phyloP scores from a whole-genome alignment of 1,284 basidiomycete species.

The Cutaneotrichosporon cavernicola region DNA sequence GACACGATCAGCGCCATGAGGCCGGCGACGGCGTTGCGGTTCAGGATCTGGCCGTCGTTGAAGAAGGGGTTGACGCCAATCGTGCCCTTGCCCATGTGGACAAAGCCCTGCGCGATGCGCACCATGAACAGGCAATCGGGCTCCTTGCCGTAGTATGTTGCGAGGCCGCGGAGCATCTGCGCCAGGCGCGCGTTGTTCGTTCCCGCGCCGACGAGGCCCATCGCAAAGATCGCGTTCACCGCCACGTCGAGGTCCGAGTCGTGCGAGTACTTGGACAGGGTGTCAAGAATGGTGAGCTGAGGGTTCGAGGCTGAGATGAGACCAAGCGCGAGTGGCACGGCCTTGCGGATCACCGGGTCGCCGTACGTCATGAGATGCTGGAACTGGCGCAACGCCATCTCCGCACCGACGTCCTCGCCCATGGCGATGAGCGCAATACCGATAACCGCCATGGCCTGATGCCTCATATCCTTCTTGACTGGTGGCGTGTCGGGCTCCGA shows the following conservation, averaged over 20 bases:
- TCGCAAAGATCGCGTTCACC: conserved; percentile 95
- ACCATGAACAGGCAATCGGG: conserved; percentile 97
- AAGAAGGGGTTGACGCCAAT: conserved; percentile 99
- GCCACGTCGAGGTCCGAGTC: conserved; percentile 96
- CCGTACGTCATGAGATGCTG: conserved; percentile 99
- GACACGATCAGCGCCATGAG: conserved; percentile 82
- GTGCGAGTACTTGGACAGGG: conserved; percentile 98
- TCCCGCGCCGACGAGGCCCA: conserved; percentile 97
- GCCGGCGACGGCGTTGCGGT: conserved; percentile 85
- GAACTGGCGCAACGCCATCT: conserved; percentile 93
- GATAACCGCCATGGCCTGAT: conserved; percentile 90
- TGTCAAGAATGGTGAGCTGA: conserved; percentile 91
- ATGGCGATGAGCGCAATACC: conserved; percentile 94
- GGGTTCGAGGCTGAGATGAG: conserved; percentile 95
- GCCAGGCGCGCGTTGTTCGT: conserved; percentile 97
- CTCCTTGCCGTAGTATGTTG: conserved; percentile 97
- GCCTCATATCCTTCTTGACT: conserved; percentile 68
- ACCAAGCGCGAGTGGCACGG: conserved; percentile 93
- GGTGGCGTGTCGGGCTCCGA: conserved; percentile 58
- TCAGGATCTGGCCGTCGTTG: conserved; percentile 86
- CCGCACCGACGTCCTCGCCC: conserved; percentile 97
- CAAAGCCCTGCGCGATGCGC: conserved; percentile 89
- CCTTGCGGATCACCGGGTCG: conserved; percentile 85
- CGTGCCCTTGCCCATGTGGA: conserved; percentile 99
- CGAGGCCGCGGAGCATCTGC: conserved; percentile 95